Evolutionary conservation across 257 asterid species (phyloP), one percentile per base, ranked within the genome.

Genomic region (Plectranthus barbatus): DNA sequence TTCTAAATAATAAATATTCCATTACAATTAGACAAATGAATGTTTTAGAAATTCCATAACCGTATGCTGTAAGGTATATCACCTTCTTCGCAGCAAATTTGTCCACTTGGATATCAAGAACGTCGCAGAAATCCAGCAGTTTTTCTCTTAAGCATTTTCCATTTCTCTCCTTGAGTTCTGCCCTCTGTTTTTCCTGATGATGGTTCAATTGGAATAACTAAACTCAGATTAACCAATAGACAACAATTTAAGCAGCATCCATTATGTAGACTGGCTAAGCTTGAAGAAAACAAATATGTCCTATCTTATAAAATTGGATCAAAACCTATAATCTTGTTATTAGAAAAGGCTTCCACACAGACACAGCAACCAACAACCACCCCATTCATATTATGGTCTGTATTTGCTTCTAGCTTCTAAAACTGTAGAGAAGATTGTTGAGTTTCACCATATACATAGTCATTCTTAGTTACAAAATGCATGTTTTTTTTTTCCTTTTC

Each of bases 71-170:
- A 51, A 36, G 42, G 60, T 56, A n/a, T n/a, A 63, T 69, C 84
- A 80, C 97, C 95, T 89, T 89, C 84, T 77, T 92, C 53, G 62
- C 19, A 70, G 76, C 34, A 26, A 94, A 48, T 80, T 60, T 89
- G 53, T 58, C 76, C 49, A 78, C 77, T 17, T 83, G 76, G 72
- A 92, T 79, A 56, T 92, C 83, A 64, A 92, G 96, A 54, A 92
- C 62, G 51, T 85, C 93, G 77, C 95, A 86, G 55, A 92, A 86
- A 73, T 86, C 91, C 75, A 92, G 70, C 69, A 92, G 69, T 49
- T 89, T 92, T 60, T 86, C 97, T 74, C 86, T 92, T 5, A 83
- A 85, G 64, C 96, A 86, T 78, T 86, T 86, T 67, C 89, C 97
- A 51, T 89, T 68, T 81, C 82, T 92, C 76, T 92, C 95, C 77